Percentiles rank a stretch among this genome's conserved stretches.
These are phyloP conservation scores for Austroboletus festivus DNA, from an alignment of 768 basidiomycete species.

Conservation along the genomic window DNA sequence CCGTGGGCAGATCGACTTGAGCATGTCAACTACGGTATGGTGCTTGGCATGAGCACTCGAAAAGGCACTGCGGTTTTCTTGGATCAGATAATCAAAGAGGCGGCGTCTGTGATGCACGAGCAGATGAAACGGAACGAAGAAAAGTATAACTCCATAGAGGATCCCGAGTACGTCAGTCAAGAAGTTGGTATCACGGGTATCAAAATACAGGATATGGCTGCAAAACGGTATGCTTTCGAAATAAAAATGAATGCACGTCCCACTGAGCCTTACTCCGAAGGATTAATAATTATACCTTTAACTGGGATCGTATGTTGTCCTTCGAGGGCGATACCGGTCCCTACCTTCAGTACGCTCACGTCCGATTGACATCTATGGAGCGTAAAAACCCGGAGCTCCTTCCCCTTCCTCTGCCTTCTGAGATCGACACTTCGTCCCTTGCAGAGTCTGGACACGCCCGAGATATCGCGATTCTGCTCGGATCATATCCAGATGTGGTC, in stretches of 20 bases:
- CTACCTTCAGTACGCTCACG: conserved; percentile 96
- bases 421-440: conserved; percentile 69
- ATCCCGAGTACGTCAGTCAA: conserved; percentile 73
- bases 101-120: conserved; percentile 87
- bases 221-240: conserved; percentile 64
- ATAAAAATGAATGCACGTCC: too few species aligned
- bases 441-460: conserved; percentile 68
- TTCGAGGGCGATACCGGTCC: conserved; percentile 97
- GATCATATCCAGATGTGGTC: conserved; percentile 89
- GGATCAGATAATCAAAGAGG: conserved; percentile 88
- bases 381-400: conserved; percentile 89
- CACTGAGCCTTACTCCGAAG: conserved; percentile 37
- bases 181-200: conserved; percentile 94
- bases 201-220: conserved; percentile 97
- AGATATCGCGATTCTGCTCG: conserved; percentile 83
- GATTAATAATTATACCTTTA: conserved; percentile 94
- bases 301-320: conserved; percentile 90
- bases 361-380: conserved; percentile 84
- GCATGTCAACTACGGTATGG: conserved; percentile 90
- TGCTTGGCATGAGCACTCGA: conserved; percentile 92
- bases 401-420: conserved; percentile 65
- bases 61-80: conserved; percentile 95
- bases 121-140: conserved; percentile 94
- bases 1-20: conserved; percentile 80
- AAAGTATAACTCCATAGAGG: conserved; percentile 84